Evolutionary conservation across 139 green algal species (phyloP), one percentile per base, ranked within the genome.

Genomic region (Coccomyxa sp.): DNA sequence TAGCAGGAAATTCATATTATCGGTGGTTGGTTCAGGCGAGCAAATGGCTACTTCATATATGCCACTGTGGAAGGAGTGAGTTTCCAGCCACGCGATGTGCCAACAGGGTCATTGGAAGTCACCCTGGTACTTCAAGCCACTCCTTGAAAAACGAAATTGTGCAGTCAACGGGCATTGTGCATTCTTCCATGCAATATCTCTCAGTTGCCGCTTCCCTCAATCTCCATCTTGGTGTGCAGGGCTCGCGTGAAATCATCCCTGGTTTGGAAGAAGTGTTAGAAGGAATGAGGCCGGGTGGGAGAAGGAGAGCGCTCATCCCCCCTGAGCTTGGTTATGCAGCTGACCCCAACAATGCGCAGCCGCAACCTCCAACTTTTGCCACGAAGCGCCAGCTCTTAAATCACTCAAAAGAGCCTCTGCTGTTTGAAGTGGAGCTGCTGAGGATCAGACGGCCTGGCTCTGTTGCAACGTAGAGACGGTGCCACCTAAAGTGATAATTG

Each of bases 381-480:
- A 95, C 93, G 13, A 87, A 92, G 82, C 86, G 94, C 13, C 94
- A 97, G 88, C 90, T 97, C 31, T 76, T 89, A 28, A 95, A 91
- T 84, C 94, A 97, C 82, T 83, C 79, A 58, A 83, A 31, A 12
- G 94, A 97, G 85, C 88, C 92, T 15, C 88, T 97, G 79, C 86
- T 97, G 71, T 97, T 97, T 87, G 94, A 97, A 87, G 83, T 96
- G 28, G 79, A 95, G 88, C 80, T 97, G 81, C 81, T 96, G 38
- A 79, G 25, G 23, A 71, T 84, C 3, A 76, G 80, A 76, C 18
- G 38, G 38, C 38, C 38, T 51, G 38, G 38, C 38, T 51, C 38
- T 51, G 38, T 51, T 7, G 38, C 38, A 51, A 51, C 38, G 7
- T 51, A 51, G 38, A 51, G 38, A 51, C 38, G 38, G 7, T 51